These are phyloP conservation scores for Phytopythium aichiense DNA, from an alignment of 352 stramenopile species.

Conservation along the genomic window DNA sequence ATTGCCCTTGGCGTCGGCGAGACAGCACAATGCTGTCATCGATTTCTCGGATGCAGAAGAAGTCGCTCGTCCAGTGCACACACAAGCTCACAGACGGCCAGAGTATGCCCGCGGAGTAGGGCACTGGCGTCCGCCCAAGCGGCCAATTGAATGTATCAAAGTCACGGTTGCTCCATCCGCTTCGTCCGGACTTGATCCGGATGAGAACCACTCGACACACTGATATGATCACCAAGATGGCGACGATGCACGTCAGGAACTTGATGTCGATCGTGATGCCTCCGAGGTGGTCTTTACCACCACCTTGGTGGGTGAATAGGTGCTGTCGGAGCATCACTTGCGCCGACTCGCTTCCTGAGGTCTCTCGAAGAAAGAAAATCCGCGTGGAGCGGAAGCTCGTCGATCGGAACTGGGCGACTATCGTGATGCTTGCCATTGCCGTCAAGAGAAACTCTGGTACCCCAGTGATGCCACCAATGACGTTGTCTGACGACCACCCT, in stretches of 20 bases:
- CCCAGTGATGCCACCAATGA: conserved; percentile 19
- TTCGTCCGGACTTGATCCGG: not conserved
- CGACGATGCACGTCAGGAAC: conserved; percentile 18
- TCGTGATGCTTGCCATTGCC: conserved; percentile 23
- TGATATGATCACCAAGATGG: conserved; percentile 1
- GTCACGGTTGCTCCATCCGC: not conserved
- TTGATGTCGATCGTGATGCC: conserved; percentile 31
- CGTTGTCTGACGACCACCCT: not conserved
- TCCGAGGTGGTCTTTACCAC: conserved; percentile 15
- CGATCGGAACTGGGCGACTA: conserved; percentile 29
- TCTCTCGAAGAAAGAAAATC: conserved; percentile 7
- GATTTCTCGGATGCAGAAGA: conserved; percentile 9
- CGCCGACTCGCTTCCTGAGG: not conserved
- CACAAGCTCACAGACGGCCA: conserved; percentile 8
- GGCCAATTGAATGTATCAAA: not conserved
- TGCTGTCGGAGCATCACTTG: conserved; percentile 1
- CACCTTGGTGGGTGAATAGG: conserved; percentile 9
- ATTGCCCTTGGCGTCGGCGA: not conserved
- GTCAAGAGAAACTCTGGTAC: conserved; percentile 33
- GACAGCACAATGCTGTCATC: not conserved
- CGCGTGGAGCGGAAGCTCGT: conserved; percentile 18
- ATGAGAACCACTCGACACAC: not conserved
- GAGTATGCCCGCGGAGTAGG: conserved; percentile 10
- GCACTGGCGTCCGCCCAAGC: conserved; percentile 8
- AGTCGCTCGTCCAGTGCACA: conserved; percentile 14